Evolutionary conservation across 225 moss, liverwort and hornwort genomes (phyloP).

Genomic region (Lunularia cruciata): DNA sequence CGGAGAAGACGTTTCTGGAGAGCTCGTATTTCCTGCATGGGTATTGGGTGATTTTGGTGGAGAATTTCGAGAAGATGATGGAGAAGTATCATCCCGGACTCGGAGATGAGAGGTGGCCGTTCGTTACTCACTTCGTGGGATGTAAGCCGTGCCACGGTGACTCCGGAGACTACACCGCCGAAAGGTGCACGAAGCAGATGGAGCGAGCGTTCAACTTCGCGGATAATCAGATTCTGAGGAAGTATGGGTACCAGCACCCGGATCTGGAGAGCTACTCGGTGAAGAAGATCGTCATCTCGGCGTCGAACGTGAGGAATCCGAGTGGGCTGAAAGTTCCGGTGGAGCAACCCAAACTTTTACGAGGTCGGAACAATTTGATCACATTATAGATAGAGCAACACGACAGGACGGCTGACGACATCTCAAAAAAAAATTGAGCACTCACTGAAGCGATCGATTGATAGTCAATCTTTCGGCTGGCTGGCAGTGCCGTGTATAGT

Average conservation of each 20-base stretch:
- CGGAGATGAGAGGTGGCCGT: constrained; percentile 29
- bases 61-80: constrained; percentile 27
- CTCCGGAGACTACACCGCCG: constrained; percentile 21
- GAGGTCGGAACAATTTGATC: constrained; percentile 23
- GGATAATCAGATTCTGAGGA: constrained; percentile 25
- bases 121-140: constrained; percentile 30
- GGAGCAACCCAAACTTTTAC: constrained; percentile 23
- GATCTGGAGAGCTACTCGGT: constrained; percentile 18
- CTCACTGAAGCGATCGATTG: constrained; percentile 5
- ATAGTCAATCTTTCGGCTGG: constrained; percentile 1
- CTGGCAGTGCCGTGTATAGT: constrained; percentile 24
- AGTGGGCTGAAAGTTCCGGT: constrained; percentile 13
- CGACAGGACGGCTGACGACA: background rate
- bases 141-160: constrained; percentile 31
- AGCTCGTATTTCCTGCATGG: constrained; percentile 27
- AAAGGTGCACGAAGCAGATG: constrained; percentile 30
- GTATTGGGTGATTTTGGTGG: constrained; percentile 31
- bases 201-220: constrained; percentile 32
- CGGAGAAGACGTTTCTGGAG: constrained; percentile 26
- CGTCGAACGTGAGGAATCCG: constrained; percentile 16
- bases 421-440: constrained; percentile 6
- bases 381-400: constrained; percentile 3
- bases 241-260: constrained; percentile 17
- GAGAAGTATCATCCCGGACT: constrained; percentile 30
- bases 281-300: constrained; percentile 23